A percentile compares a stretch with the other conserved stretches of the same genome.
Evolutionary conservation across 306 rosid genomes (phyloP).

Genomic region (Lupinus albus): DNA sequence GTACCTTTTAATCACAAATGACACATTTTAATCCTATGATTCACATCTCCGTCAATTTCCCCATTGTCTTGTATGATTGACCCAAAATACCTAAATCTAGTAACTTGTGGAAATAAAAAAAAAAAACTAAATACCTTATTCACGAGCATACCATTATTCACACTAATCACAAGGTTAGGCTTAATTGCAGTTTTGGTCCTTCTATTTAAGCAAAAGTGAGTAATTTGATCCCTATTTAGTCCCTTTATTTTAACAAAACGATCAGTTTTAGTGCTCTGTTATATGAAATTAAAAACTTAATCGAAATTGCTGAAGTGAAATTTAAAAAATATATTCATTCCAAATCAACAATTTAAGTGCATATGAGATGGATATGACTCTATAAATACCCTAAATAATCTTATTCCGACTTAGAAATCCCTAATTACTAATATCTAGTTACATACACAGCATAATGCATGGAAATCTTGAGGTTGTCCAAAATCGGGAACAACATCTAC

Average conservation of each 20-base stretch:
- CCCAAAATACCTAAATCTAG: too few species aligned
- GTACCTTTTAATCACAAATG: too few species aligned
- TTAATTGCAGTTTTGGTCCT: not conserved
- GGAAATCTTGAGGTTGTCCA: too few species aligned
- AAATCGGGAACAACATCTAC: too few species aligned
- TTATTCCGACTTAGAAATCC: not conserved
- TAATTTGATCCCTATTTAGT: not conserved
- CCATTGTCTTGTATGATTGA: too few species aligned
- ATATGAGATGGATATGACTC: not conserved
- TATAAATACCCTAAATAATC: not conserved
- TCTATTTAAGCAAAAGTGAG: too few species aligned
- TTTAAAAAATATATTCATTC: too few species aligned
- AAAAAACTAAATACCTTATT: constrained; percentile 9
- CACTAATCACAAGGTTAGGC: constrained; percentile 5
- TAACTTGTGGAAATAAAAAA: too few species aligned
- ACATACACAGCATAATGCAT: not conserved
- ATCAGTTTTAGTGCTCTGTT: too few species aligned
- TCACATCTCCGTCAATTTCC: too few species aligned
- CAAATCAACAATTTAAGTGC: not conserved
- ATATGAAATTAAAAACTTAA: not conserved
- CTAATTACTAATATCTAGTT: not conserved
- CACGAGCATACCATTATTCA: constrained; percentile 29
- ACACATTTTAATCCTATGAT: too few species aligned
- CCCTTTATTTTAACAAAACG: not conserved
- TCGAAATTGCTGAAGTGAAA: not conserved